phyloP scores from a whole-genome alignment of 2,329 filamentous ascomycete species.

The Echinosphaeria canescens region DNA sequence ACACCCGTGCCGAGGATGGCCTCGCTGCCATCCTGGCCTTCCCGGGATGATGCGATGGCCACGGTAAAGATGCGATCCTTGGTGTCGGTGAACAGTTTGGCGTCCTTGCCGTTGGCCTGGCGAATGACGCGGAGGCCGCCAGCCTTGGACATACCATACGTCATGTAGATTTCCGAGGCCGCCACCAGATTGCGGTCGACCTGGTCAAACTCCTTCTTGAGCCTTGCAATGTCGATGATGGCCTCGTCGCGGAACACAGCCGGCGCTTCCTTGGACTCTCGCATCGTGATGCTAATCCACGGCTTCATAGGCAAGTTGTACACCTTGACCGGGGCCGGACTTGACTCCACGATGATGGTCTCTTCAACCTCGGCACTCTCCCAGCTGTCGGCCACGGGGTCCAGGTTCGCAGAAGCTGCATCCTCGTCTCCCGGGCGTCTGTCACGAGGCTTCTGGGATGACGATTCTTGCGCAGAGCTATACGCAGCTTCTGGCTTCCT shows the following conservation, averaged over 20 bases:
- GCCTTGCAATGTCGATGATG: constrained; percentile 77
- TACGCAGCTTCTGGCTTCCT: too few relatives aligned
- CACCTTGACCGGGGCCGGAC: constrained; percentile 47
- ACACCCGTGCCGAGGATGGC: constrained; percentile 82
- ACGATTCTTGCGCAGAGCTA: too few relatives aligned
- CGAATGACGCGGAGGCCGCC: constrained; percentile 84
- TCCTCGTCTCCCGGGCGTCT: too few relatives aligned
- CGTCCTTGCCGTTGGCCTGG: constrained; percentile 81
- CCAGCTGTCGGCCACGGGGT: constrained; percentile 65
- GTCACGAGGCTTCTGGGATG: too few relatives aligned
- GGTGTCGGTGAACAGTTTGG: constrained; percentile 77
- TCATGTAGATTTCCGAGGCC: constrained; percentile 77
- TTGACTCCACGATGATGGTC: constrained; percentile 40
- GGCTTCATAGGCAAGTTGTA: constrained; percentile 95
- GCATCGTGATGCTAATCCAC: constrained; percentile 74
- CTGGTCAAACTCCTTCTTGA: constrained; percentile 97
- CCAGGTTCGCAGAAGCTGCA: constrained; percentile 22
- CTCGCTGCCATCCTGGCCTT: constrained; percentile 43
- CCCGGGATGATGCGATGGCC: constrained; percentile 49
- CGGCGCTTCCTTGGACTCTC: constrained; percentile 30
- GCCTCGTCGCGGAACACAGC: constrained; percentile 54
- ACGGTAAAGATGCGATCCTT: constrained; percentile 94
- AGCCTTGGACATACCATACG: constrained; percentile 84
- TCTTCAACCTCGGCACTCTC: constrained; percentile 66
- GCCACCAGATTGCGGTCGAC: constrained; percentile 85